These are phyloP conservation scores for Saccharomyces eubayanus DNA, from an alignment of 805 yeast genomes.

Conservation along the genomic window DNA sequence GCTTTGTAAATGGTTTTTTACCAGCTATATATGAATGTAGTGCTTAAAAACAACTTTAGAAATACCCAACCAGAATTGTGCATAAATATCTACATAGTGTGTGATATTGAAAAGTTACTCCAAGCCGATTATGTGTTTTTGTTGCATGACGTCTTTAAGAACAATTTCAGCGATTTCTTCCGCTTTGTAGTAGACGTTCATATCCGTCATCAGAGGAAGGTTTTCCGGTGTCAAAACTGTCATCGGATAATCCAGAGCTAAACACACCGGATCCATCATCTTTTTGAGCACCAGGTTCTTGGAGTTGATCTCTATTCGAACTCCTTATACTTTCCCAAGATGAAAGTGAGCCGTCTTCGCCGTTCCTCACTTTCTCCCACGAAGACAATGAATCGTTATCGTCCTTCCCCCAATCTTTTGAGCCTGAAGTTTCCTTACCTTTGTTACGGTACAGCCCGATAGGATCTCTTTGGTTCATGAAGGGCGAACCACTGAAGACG, in stretches of 20 bases:
- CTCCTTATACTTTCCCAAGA: background rate
- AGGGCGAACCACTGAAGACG: conserved; percentile 5
- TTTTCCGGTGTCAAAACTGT: conserved; percentile 4
- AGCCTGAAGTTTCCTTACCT: conserved; percentile 7
- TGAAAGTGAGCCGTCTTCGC: background rate
- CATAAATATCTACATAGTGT: background rate
- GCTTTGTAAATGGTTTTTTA: background rate
- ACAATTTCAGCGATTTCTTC: conserved; percentile 9
- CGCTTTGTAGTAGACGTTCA: conserved; percentile 13
- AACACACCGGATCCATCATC: conserved; percentile 2
- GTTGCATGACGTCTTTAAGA: background rate
- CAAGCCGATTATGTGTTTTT: background rate
- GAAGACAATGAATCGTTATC: conserved; percentile 15
- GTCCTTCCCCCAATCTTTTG: background rate
- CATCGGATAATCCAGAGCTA: background rate
- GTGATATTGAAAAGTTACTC: background rate
- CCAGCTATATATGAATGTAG: background rate
- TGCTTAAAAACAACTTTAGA: background rate
- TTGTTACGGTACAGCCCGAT: conserved; percentile 32
- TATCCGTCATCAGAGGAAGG: conserved; percentile 13
- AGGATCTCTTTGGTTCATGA: conserved; percentile 34
- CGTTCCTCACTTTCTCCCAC: conserved; percentile 29
- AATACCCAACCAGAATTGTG: background rate
- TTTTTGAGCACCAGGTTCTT: background rate
- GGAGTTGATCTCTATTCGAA: background rate